Percentiles rank a stretch among this genome's conserved stretches.
These are phyloP conservation scores for Passiflora organensis DNA, from an alignment of 345 rosid species.

Conservation along the genomic window DNA sequence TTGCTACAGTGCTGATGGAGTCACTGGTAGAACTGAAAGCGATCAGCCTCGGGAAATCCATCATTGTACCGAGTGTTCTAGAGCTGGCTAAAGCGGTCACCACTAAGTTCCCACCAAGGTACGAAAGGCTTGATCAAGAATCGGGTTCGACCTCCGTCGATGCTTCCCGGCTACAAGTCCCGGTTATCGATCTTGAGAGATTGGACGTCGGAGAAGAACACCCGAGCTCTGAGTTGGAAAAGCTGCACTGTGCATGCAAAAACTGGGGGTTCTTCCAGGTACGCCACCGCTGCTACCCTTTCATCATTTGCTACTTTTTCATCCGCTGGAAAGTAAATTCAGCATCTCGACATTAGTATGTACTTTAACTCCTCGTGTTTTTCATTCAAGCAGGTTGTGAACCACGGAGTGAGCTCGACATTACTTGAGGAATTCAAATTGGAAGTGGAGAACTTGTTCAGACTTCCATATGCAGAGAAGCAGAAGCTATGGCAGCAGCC, in stretches of 20 bases:
- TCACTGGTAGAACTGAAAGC: conserved; percentile 31
- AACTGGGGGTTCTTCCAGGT: conserved; percentile 20
- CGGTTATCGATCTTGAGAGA: conserved; percentile 1
- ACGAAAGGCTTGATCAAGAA: conserved; percentile 1
- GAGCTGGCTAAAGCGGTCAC: conserved; percentile 7
- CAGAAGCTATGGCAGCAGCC: conserved; percentile 44
- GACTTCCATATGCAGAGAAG: conserved; percentile 40
- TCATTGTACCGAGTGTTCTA: conserved; percentile 8
- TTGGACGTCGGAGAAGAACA: not conserved
- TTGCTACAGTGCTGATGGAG: too few species aligned
- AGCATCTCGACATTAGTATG: too few species aligned
- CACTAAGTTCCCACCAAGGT: not conserved
- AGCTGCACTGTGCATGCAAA: conserved; percentile 9
- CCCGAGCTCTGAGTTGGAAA: conserved; percentile 1
- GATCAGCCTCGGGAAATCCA: conserved; percentile 42
- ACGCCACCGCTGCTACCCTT: not conserved
- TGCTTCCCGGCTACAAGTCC: conserved; percentile 3
- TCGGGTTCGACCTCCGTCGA: not conserved
- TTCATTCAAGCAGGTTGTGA: conserved; percentile 20
- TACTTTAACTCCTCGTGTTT: too few species aligned
- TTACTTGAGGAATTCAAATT: conserved; percentile 36
- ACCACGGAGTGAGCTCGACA: conserved; percentile 34
- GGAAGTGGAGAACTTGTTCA: conserved; percentile 36
- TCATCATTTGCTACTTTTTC: too few species aligned
- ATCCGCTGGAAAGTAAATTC: too few species aligned